Evolutionary conservation across 768 basidiomycete genomes (phyloP).

Genomic region (Mycena indigotica): DNA sequence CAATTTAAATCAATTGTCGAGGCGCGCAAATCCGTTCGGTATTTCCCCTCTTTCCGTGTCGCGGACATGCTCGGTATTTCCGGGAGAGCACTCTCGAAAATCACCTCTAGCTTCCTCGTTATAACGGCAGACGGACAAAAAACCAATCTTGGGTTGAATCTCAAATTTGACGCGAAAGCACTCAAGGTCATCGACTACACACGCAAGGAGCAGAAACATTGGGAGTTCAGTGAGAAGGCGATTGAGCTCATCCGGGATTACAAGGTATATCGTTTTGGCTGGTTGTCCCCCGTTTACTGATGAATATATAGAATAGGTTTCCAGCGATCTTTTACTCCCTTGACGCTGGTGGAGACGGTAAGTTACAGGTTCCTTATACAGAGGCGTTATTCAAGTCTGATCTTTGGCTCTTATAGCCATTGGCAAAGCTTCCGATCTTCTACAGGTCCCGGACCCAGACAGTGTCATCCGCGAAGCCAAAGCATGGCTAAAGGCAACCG

Average conservation of each 20-base stretch:
- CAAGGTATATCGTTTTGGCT: slow-evolving; percentile 50
- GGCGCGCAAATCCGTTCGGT: slow-evolving; percentile 50
- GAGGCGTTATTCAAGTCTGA: too few species aligned
- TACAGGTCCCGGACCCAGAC: slow-evolving; percentile 62
- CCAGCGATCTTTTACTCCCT: slow-evolving; percentile 81
- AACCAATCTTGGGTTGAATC: slow-evolving; percentile 86
- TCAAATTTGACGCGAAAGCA: slow-evolving; percentile 95
- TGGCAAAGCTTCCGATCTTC: slow-evolving; percentile 63
- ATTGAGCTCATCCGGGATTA: slow-evolving; percentile 81
- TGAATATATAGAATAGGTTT: slow-evolving; percentile 64
- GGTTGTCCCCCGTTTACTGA: neutral
- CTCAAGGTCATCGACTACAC: slow-evolving; percentile 94
- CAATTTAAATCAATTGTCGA: slow-evolving; percentile 76
- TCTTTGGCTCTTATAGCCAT: too few species aligned
- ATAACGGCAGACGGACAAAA: slow-evolving; percentile 74
- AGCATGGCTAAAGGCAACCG: slow-evolving; percentile 82
- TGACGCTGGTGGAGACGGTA: slow-evolving; percentile 76
- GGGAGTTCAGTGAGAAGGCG: slow-evolving; percentile 94
- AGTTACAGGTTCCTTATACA: too few species aligned
- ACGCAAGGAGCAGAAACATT: slow-evolving; percentile 76
- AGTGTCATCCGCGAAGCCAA: slow-evolving; percentile 75
- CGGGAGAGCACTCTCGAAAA: slow-evolving; percentile 80
- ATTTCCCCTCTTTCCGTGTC: slow-evolving; percentile 79
- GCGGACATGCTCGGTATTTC: slow-evolving; percentile 75
- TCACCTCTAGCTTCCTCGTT: slow-evolving; percentile 94